Conservation (phyloP, 352 stramenopile genomes). For the Aphanomyces cochlioides region DNA sequence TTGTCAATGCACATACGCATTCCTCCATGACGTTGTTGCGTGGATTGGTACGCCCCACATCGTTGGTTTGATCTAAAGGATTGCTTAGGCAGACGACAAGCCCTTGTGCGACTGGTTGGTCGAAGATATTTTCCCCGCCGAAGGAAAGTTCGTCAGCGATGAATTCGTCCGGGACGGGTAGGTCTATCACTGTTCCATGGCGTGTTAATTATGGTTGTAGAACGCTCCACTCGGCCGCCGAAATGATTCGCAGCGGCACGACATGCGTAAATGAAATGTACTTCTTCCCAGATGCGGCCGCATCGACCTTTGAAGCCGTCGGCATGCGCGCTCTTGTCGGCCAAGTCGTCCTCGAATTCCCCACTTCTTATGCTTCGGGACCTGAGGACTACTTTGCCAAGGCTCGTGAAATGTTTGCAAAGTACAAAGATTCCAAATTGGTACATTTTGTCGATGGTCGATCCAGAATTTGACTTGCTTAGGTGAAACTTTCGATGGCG, state of each 20-base stretch:
- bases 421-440: constrained; percentile 41
- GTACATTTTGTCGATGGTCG: constrained; percentile 39
- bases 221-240: constrained; percentile 70
- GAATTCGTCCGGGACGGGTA: constrained; percentile 67
- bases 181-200: background rate
- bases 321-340: constrained; percentile 70
- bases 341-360: constrained; percentile 74
- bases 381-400: constrained; percentile 77
- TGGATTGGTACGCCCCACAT: constrained; percentile 40
- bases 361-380: constrained; percentile 50
- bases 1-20: constrained; percentile 87
- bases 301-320: constrained; percentile 51
- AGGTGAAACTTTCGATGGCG: constrained; percentile 50
- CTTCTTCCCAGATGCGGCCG: constrained; percentile 68
- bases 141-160: constrained; percentile 65
- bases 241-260: constrained; percentile 85
- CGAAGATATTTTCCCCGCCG: constrained; percentile 84
- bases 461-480: background rate
- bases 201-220: background rate
- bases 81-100: constrained; percentile 68
- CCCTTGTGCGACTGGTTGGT: constrained; percentile 74
- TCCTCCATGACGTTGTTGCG: constrained; percentile 81
- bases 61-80: background rate
- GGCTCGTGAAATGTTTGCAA: constrained; percentile 52
- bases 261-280: constrained; percentile 92